phyloP scores from a whole-genome alignment of 768 basidiomycete genomes.

The Podaxis carcinomalis region DNA sequence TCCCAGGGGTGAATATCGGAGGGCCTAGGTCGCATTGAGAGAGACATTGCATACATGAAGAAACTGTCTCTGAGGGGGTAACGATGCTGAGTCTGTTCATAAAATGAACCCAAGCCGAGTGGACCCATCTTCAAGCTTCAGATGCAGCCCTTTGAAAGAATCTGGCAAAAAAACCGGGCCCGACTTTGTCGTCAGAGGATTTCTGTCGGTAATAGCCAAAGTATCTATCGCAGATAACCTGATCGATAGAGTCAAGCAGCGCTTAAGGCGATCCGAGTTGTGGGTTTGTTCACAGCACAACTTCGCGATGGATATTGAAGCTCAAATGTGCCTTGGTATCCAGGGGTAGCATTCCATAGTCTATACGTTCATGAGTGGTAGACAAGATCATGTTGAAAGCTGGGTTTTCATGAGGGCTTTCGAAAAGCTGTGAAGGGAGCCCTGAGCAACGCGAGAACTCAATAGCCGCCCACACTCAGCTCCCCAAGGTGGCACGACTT shows the following conservation, averaged over 20 bases:
- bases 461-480: not conserved
- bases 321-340: not conserved
- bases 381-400: no score
- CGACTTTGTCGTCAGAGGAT: no score
- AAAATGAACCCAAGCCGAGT: not conserved
- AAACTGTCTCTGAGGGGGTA: not conserved
- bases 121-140: not conserved
- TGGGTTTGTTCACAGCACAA: constrained; percentile 1
- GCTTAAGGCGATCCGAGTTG: constrained; percentile 21
- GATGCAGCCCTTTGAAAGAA: not conserved
- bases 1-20: no score
- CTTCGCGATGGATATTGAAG: not conserved
- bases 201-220: no score
- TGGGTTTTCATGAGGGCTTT: no score
- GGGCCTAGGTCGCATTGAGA: no score
- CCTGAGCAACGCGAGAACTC: not conserved
- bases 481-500: constrained; percentile 13
- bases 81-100: not conserved
- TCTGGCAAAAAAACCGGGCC: no score
- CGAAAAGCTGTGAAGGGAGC: not conserved
- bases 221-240: no score
- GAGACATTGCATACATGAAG: no score
- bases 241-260: constrained; percentile 15
- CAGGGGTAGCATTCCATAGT: not conserved
- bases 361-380: no score